Percentiles rank a stretch among this genome's conserved stretches.
phyloP scores from a whole-genome alignment of 2,329 filamentous ascomycete genomes.

The Fusarium sp. region DNA sequence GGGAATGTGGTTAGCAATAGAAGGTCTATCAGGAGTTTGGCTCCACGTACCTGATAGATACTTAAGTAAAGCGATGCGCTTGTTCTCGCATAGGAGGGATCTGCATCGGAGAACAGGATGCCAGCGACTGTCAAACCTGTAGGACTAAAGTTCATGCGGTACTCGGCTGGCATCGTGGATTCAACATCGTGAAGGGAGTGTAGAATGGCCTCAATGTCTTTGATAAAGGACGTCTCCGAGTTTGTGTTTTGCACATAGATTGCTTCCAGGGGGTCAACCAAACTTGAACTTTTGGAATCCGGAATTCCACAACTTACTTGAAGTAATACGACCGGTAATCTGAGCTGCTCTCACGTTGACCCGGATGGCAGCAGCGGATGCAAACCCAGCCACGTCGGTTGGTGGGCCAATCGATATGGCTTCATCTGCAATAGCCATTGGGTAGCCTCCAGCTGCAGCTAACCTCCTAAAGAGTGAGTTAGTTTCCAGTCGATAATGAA shows the following conservation, averaged over 20 bases:
- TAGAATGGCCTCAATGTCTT: conserved; percentile 25
- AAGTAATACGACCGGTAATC: conserved; percentile 27
- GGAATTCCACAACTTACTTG: background rate
- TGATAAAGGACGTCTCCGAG: conserved; percentile 18
- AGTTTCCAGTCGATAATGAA: background rate
- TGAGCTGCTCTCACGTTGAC: conserved; percentile 23
- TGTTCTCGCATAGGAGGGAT: conserved; percentile 13
- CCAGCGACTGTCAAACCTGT: conserved; percentile 6
- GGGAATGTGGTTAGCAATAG: too few species aligned
- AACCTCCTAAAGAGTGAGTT: conserved; percentile 16
- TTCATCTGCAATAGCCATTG: conserved; percentile 20
- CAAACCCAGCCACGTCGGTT: conserved; percentile 16
- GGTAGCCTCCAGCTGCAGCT: conserved; percentile 26
- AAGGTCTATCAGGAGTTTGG: too few species aligned
- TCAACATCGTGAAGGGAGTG: conserved; percentile 27
- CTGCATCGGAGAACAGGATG: background rate
- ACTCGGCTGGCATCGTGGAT: conserved; percentile 22
- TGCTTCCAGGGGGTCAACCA: background rate
- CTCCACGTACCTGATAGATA: conserved; percentile 3
- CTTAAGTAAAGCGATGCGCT: conserved; percentile 26
- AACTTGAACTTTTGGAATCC: background rate
- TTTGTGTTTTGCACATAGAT: conserved; percentile 27
- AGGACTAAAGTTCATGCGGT: conserved; percentile 13
- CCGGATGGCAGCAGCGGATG: conserved; percentile 22
- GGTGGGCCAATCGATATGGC: conserved; percentile 22